A percentile compares a stretch with the other conserved stretches of the same genome.
These are phyloP conservation scores for Aschersonia sp. DNA, from an alignment of 2,329 filamentous ascomycete species.

Conservation along the genomic window DNA sequence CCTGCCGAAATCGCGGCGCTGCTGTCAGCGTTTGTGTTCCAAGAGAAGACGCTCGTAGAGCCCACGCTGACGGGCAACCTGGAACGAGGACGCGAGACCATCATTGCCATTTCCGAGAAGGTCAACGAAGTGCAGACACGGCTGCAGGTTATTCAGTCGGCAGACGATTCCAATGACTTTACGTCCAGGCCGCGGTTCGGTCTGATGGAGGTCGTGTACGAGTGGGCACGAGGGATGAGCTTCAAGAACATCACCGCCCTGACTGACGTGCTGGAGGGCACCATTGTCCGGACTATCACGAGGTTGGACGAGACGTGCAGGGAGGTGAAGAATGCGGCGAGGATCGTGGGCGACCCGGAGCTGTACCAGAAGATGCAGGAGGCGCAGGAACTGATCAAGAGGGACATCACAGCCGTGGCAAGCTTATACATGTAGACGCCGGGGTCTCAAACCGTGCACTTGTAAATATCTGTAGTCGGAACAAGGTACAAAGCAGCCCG, in stretches of 20 bases:
- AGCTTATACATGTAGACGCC: constrained; percentile 64
- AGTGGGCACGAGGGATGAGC: constrained; percentile 95
- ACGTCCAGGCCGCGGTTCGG: constrained; percentile 78
- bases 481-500: background rate
- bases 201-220: constrained; percentile 93
- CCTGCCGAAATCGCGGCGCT: constrained; percentile 93
- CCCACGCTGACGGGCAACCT: constrained; percentile 73
- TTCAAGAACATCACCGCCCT: constrained; percentile 96
- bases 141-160: constrained; percentile 81
- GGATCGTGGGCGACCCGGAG: constrained; percentile 87
- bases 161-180: constrained; percentile 88
- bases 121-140: constrained; percentile 81
- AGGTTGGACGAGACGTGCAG: constrained; percentile 89
- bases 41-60: constrained; percentile 79
- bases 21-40: constrained; percentile 90
- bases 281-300: constrained; percentile 90
- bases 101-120: constrained; percentile 81
- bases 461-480: background rate
- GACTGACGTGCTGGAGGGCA: constrained; percentile 93
- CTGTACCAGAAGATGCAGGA: constrained; percentile 94
- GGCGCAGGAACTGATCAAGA: constrained; percentile 94
- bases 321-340: constrained; percentile 92
- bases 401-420: constrained; percentile 84
- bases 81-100: constrained; percentile 69
- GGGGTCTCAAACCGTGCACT: background rate